phyloP scores from a whole-genome alignment of 345 rosid genomes.

The Gossypium bickii region DNA sequence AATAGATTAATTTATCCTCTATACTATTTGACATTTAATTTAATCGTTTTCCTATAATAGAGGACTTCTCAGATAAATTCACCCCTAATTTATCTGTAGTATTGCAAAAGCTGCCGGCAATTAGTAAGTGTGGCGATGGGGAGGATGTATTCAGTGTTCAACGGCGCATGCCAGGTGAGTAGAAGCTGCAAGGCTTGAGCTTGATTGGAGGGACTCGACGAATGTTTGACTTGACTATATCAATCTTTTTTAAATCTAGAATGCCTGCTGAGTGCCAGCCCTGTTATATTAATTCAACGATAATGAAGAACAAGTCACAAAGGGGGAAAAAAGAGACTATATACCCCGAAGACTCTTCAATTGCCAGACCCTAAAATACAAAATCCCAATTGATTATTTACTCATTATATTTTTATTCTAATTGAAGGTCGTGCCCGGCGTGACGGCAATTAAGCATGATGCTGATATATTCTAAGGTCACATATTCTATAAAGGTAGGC shows the following conservation, averaged over 20 bases:
- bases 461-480: background rate
- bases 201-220: background rate
- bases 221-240: background rate
- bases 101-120: too few species aligned
- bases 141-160: background rate
- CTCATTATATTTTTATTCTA: background rate
- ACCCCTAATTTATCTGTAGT: too few species aligned
- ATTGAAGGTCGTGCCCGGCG: background rate
- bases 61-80: background rate
- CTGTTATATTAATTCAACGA: background rate
- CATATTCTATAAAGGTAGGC: background rate
- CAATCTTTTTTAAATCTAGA: background rate
- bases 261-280: constrained; percentile 3
- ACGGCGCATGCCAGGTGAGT: background rate
- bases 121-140: background rate
- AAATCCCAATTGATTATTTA: background rate
- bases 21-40: too few species aligned
- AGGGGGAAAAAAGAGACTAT: background rate
- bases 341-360: background rate
- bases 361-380: background rate
- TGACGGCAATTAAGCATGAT: background rate
- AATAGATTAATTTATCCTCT: too few species aligned
- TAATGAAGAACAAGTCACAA: background rate
- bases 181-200: background rate
- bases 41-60: background rate